phyloP scores from a whole-genome alignment of 192 early-diverging fungal species.

The Backusella luteola region DNA sequence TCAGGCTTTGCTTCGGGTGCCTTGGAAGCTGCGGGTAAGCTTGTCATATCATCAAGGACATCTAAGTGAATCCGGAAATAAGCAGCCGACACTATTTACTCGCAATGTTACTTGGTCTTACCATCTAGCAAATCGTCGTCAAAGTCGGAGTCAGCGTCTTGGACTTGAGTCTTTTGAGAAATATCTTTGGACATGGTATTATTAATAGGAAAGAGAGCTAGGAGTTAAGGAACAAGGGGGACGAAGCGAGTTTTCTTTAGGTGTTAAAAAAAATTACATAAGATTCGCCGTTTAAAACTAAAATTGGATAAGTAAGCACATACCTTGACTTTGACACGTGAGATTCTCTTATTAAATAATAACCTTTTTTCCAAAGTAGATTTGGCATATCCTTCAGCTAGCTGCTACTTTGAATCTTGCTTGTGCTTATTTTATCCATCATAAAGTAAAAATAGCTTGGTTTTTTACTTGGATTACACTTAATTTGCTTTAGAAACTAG shows the following conservation, averaged over 20 bases:
- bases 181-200: constrained; percentile 3
- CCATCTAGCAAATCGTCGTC: constrained; percentile 65
- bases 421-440: not conserved
- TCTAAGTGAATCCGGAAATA: constrained; percentile 39
- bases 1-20: constrained; percentile 22
- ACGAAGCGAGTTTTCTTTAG: not conserved
- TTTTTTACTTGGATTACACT: not conserved
- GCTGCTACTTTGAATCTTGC: not conserved
- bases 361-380: not conserved
- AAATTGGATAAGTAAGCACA: not conserved
- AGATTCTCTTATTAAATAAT: not conserved
- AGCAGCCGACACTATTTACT: not conserved
- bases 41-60: constrained; percentile 73
- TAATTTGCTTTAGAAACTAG: not conserved
- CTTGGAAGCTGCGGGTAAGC: constrained; percentile 25
- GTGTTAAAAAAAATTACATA: not conserved
- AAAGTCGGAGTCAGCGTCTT: constrained; percentile 60
- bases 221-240: not conserved
- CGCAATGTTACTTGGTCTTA: constrained; percentile 15
- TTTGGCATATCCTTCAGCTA: not conserved
- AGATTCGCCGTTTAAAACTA: not conserved
- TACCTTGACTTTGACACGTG: not conserved
- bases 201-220: not conserved
- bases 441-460: not conserved
- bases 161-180: constrained; percentile 28